phyloP scores from a whole-genome alignment of 371 early-diverging fungal genomes.

The Coemansia sp. region DNA sequence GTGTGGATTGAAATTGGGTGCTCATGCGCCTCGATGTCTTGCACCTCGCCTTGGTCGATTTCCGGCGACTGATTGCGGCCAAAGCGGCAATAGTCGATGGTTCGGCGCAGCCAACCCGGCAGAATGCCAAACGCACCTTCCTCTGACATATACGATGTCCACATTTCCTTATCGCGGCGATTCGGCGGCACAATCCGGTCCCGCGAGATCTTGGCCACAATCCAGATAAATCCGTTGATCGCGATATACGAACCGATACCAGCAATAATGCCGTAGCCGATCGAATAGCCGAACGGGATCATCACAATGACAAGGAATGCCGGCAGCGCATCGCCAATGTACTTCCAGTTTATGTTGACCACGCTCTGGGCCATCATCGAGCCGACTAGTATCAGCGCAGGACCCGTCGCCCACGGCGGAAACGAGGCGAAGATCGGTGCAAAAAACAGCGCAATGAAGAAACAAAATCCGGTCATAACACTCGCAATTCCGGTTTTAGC shows the following conservation, averaged over 20 bases:
- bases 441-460: constrained; percentile 76
- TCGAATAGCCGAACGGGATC: constrained; percentile 76
- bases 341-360: constrained; percentile 72
- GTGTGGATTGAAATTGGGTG: background rate
- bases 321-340: constrained; percentile 73
- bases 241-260: constrained; percentile 61
- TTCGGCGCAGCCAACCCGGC: background rate
- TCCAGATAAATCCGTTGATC: constrained; percentile 57
- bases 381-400: constrained; percentile 76
- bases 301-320: constrained; percentile 74
- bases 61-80: too few relatives aligned
- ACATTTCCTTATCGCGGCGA: constrained; percentile 23
- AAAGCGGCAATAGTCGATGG: constrained; percentile 11
- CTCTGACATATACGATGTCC: constrained; percentile 28
- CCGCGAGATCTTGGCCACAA: constrained; percentile 53
- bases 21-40: background rate
- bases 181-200: constrained; percentile 51
- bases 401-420: constrained; percentile 83
- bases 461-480: constrained; percentile 62
- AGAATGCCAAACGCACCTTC: constrained; percentile 12
- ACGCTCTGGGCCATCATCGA: constrained; percentile 74
- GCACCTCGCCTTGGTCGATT: background rate
- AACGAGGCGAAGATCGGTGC: constrained; percentile 82
- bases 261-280: constrained; percentile 70
- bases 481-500: constrained; percentile 77